phyloP scores from a whole-genome alignment of 2,329 filamentous ascomycete species.

The Helotiales sp. region DNA sequence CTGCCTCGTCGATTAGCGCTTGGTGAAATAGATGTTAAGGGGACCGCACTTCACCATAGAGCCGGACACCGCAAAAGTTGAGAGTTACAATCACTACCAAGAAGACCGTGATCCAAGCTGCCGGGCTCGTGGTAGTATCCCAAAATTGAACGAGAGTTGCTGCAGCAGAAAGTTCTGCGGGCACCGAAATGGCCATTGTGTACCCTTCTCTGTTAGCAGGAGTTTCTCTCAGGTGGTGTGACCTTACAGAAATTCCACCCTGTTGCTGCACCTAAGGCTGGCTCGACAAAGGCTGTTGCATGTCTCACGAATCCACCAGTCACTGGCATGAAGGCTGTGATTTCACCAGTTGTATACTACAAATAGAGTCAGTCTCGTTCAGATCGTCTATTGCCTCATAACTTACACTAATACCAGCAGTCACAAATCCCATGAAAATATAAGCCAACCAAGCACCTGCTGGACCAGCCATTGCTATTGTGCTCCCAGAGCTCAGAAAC shows the following conservation, averaged over 20 bases:
- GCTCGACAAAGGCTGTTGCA: conserved; percentile 35
- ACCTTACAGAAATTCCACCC: conserved; percentile 37
- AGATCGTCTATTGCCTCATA: not conserved
- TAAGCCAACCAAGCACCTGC: conserved; percentile 41
- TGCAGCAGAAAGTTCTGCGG: conserved; percentile 60
- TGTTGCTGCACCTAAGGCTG: conserved; percentile 28
- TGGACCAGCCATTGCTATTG: conserved; percentile 48
- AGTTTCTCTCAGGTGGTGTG: not conserved
- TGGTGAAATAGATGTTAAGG: conserved; percentile 16
- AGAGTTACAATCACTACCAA: conserved; percentile 60
- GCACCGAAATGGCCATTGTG: conserved; percentile 29
- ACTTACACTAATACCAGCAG: conserved; percentile 43
- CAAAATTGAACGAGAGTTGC: conserved; percentile 64
- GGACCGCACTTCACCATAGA: conserved; percentile 5
- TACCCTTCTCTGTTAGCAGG: conserved; percentile 27
- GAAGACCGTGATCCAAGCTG: conserved; percentile 68
- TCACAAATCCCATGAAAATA: conserved; percentile 37
- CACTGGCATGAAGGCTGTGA: conserved; percentile 32
- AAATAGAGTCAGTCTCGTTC: not conserved
- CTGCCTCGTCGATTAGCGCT: conserved; percentile 37
- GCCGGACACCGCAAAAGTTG: conserved; percentile 54
- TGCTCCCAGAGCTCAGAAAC: conserved; percentile 49
- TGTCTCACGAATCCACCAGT: conserved; percentile 36
- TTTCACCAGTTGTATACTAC: conserved; percentile 31
- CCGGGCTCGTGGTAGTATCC: conserved; percentile 53